Base-by-base conservation (phyloP, 208 protist genomes). In the Vickermania ingenoplastis region DNA sequence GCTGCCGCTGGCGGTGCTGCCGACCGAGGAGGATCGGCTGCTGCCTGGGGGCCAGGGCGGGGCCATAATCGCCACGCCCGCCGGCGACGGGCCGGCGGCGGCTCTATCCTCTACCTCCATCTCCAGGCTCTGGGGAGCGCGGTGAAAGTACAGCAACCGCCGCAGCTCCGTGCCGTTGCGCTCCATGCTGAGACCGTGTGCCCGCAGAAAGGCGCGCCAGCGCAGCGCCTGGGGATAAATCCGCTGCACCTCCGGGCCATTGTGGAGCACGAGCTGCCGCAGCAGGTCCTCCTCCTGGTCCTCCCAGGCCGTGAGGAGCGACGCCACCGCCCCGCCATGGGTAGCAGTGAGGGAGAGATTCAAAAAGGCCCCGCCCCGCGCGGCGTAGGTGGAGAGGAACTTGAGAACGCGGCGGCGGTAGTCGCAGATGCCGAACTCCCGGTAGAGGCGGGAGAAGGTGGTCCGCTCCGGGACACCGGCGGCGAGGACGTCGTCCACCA, bases 391-490 rank as follows among this genome's bases (percentile, higher is more conserved):
- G 26, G 71, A 53, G 51, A 90, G 89, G 65, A 90, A 89, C 23
- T 70, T 52, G 2, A 25, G 25, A 30, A 91, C 61, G 3, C 80
- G 77, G 54, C 63, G 31, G 17, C 81, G 62, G 60, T 93, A 91
- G 62, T 91, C 71, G 17, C 70, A 55, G 31, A 91, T 25, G 13
- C 60, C 65, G 71, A 88, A 91, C 45, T 86, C 83, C 24, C 71
- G 59, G 54, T 81, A 91, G 0, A 93, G 69, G 58, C 86, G 87
- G 0, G 83, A 83, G 60, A 93, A 89, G 13, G 81, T 87, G 69
- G 85, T 78, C 13, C 86, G 59, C 65, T 91, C 82, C 0, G 76
- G 65, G 7, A 93, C 78, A 45, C 36, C 36, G 0, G 66, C 69
- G 21, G 65, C 60, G 0, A 91, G 80, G 26, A 91, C 83, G 27